A percentile compares a stretch with the other conserved stretches of the same genome.
Conservation (phyloP, 179 eudicot species). For the Nepenthes alata region DNA sequence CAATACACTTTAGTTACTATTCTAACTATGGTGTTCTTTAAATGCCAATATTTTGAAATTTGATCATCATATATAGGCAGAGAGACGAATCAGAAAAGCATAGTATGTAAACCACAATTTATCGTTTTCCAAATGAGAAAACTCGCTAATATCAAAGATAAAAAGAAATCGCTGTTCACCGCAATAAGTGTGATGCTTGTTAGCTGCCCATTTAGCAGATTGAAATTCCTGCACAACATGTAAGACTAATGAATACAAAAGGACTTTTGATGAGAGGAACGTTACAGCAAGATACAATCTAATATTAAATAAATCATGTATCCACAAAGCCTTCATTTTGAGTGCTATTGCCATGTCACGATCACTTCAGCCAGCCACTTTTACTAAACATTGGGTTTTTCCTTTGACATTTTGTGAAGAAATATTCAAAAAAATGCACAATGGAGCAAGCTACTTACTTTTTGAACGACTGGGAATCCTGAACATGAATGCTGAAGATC, state of each 20-base stretch:
- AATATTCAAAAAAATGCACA: neutral
- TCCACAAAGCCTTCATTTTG: neutral
- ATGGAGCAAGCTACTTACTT: slow-evolving; percentile 33
- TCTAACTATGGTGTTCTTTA: too few relatives aligned
- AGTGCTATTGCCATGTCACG: neutral
- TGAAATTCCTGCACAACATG: slow-evolving; percentile 48
- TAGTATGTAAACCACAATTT: neutral
- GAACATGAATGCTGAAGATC: slow-evolving; percentile 71
- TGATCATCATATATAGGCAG: too few relatives aligned
- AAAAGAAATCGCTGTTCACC: slow-evolving; percentile 26
- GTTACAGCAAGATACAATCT: neutral
- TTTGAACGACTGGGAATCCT: slow-evolving; percentile 48
- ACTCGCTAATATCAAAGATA: neutral
- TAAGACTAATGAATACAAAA: slow-evolving; percentile 1
- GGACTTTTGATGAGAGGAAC: neutral
- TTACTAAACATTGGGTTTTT: too few relatives aligned
- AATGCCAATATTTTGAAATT: too few relatives aligned
- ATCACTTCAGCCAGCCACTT: neutral
- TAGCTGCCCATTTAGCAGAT: slow-evolving; percentile 57
- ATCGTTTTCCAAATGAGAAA: neutral
- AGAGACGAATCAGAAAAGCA: neutral
- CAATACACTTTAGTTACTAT: too few relatives aligned
- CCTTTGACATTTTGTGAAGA: neutral
- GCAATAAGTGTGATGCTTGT: slow-evolving; percentile 43
- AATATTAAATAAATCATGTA: neutral